phyloP scores from a whole-genome alignment of 192 early-diverging fungal genomes.

The Spizellomyces sp. region DNA sequence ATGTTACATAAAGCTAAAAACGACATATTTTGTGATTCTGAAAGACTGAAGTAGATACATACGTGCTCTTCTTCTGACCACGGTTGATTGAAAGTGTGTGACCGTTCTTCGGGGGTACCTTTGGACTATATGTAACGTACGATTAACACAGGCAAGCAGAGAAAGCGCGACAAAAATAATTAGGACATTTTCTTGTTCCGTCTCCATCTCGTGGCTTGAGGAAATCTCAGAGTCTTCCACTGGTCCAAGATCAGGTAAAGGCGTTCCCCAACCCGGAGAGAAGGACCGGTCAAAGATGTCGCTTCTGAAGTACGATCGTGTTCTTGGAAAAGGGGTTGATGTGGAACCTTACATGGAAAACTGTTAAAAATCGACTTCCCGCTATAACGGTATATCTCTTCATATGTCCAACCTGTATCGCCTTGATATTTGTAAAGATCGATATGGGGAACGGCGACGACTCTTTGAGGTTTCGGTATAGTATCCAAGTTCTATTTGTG shows the following conservation, averaged over 20 bases:
- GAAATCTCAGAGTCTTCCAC: neutral
- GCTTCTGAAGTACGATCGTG: neutral
- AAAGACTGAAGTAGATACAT: neutral
- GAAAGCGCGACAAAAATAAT: no score
- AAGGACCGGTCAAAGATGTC: neutral
- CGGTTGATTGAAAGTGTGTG: conserved; percentile 19
- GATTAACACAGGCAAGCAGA: no score
- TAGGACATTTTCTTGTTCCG: no score
- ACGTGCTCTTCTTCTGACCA: conserved; percentile 34
- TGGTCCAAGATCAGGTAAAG: neutral
- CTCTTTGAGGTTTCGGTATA: conserved; percentile 16
- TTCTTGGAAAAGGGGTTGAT: no score
- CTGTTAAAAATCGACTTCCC: no score
- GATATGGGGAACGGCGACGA: conserved; percentile 6
- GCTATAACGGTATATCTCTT: no score
- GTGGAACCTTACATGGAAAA: no score
- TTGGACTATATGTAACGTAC: no score
- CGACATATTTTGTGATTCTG: neutral
- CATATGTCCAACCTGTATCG: neutral
- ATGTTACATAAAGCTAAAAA: neutral
- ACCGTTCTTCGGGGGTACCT: conserved; percentile 1
- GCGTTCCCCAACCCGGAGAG: neutral
- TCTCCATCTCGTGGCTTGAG: no score
- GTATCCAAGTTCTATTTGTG: neutral
- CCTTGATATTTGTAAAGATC: neutral